Evolutionary conservation across 1,139 yeast species (phyloP).

Genomic region (Geotrichum phurueaensis): DNA sequence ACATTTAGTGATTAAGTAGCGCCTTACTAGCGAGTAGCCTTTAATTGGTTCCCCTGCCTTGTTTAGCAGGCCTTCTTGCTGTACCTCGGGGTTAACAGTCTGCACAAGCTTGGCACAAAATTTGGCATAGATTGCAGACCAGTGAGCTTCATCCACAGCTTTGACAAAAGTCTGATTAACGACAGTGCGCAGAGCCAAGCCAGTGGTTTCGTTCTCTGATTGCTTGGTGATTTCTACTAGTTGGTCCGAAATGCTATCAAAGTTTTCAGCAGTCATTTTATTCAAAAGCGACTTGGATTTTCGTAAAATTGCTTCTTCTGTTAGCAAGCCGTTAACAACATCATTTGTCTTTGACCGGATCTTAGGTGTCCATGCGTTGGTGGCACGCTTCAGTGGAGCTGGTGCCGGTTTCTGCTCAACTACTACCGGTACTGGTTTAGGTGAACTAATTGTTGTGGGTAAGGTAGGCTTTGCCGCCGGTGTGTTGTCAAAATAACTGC

Average conservation of each 20-base stretch:
- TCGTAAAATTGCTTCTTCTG: slow-evolving; percentile 70
- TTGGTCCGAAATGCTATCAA: slow-evolving; percentile 73
- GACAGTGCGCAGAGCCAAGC: slow-evolving; percentile 71
- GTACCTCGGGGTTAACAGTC: slow-evolving; percentile 59
- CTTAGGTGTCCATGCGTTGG: slow-evolving; percentile 90
- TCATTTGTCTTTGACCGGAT: slow-evolving; percentile 38
- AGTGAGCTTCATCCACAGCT: slow-evolving; percentile 97
- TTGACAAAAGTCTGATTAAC: slow-evolving; percentile 85
- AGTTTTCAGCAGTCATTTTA: slow-evolving; percentile 90
- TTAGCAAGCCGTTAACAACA: slow-evolving; percentile 43
- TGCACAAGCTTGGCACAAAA: slow-evolving; percentile 81
- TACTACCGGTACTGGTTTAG: slow-evolving; percentile 7
- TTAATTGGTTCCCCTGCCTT: slow-evolving; percentile 47
- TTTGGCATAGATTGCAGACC: slow-evolving; percentile 97
- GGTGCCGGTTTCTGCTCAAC: slow-evolving; percentile 21
- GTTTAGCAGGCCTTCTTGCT: slow-evolving; percentile 49
- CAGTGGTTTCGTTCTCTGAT: slow-evolving; percentile 81
- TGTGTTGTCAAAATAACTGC: background rate
- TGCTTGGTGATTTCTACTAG: slow-evolving; percentile 74
- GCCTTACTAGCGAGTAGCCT: slow-evolving; percentile 75
- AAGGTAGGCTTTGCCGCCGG: background rate
- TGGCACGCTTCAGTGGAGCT: slow-evolving; percentile 53
- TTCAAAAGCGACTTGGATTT: slow-evolving; percentile 84
- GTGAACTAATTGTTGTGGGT: background rate
- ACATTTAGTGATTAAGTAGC: slow-evolving; percentile 77